Conservation (phyloP, 2,329 filamentous ascomycete species). For the Penicillium sp. region DNA sequence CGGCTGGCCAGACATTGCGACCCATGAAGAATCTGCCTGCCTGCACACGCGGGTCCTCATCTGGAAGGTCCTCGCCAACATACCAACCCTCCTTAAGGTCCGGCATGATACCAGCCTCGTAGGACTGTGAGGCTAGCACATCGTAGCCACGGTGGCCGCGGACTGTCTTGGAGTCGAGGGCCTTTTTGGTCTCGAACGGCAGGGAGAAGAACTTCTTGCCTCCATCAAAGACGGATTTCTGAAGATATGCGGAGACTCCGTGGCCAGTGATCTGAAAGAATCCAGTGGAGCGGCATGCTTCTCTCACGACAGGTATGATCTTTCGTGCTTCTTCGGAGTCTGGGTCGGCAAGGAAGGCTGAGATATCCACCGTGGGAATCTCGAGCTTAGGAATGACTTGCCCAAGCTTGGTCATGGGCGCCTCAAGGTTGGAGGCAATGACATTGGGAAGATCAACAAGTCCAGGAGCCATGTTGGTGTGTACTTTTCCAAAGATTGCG, state of each 20-base stretch:
- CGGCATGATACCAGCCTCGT: conserved; percentile 23
- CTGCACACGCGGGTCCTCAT: conserved; percentile 15
- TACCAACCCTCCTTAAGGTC: conserved; percentile 34
- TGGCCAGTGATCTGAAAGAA: conserved; percentile 58
- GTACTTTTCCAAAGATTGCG: too few relatives aligned
- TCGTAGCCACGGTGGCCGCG: conserved; percentile 25
- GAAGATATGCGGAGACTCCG: conserved; percentile 43
- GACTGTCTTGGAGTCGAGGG: not conserved
- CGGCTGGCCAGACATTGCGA: conserved; percentile 17
- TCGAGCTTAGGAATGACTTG: too few relatives aligned
- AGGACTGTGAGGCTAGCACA: conserved; percentile 24
- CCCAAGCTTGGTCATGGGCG: too few relatives aligned
- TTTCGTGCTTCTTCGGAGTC: not conserved
- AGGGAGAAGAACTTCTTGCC: conserved; percentile 52
- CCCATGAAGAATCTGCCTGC: conserved; percentile 21
- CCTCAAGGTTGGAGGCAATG: too few relatives aligned
- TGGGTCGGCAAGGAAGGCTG: not conserved
- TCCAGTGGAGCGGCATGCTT: conserved; percentile 49
- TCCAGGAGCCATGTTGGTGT: too few relatives aligned
- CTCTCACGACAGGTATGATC: conserved; percentile 38
- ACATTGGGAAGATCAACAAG: too few relatives aligned
- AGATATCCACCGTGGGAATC: too few relatives aligned
- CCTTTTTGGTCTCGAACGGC: conserved; percentile 22
- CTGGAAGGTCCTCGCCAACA: conserved; percentile 21
- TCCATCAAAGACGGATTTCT: conserved; percentile 43